Evolutionary conservation across 1,284 basidiomycete genomes (phyloP), one percentile per base, ranked within the genome.

Genomic region (Rhodotorula sp.): DNA sequence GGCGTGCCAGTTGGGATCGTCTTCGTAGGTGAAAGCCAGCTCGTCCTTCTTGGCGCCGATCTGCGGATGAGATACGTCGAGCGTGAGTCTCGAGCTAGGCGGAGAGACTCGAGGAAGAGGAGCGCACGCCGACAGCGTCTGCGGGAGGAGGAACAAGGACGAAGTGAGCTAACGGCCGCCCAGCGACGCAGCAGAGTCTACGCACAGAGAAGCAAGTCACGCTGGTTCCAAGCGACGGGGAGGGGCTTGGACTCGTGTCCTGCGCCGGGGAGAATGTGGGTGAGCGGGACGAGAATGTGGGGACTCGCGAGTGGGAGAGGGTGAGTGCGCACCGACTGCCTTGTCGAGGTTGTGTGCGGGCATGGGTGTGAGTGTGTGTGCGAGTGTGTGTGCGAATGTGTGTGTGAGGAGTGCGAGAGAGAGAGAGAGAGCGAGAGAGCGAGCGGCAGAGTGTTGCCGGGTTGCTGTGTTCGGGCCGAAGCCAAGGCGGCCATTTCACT

Each of bases 221-320:
- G 76, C 58, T 78, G 74, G 68, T 80, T 79, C 80, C 80, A 81
- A 1, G 70, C 48, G 28, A 80, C 80, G 5, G 79, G 74, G 58
- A 78, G 73, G 10, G 76, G 70, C 20, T 69, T 63, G 1, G 73
- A 72, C n/a, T 76, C 76, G 75, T 78, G 74, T 9, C 80, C 80
- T 74, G 58, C 20, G 24, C 7, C 16, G 30, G 5, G 24, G 37
- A 11, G n/a, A 28, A 28, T 26, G 56, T 18, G 59, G 26, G n/a
- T 15, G 16, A 24, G 24, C n/a, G 50, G 24, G 31, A 11, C n/a
- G 54, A n/a, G 34, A 16, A 22, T 24, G 52, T 28, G 52, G 26
- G 40, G 40, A 44, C 40, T 11, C 10, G 13, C 40, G 10, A 28
- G 52, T 18, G 52, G 26, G 26, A 28, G 52, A n/a, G 22, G 16